Evolutionary conservation across 306 rosid genomes (phyloP).

Genomic region (Castanea mollissima): DNA sequence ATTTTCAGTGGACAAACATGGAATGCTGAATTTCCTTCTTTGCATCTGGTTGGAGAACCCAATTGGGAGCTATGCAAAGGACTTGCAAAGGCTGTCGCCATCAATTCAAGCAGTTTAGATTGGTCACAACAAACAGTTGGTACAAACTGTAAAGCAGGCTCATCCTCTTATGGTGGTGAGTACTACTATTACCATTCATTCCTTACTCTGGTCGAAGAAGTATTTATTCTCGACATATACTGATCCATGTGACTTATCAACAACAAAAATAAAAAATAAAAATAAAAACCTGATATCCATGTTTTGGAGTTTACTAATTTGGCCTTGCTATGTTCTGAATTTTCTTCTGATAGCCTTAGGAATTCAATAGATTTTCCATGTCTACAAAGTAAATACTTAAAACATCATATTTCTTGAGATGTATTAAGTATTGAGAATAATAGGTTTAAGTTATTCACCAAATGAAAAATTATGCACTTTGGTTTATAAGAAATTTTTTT

Average conservation of each 20-base stretch:
- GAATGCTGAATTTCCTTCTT: slow-evolving; percentile 33
- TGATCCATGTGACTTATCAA: too few species aligned
- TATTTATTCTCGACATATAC: background rate
- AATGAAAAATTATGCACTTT: background rate
- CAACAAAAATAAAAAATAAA: too few species aligned
- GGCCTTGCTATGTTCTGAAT: background rate
- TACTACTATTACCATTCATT: background rate
- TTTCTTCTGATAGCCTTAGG: background rate
- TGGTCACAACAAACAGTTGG: slow-evolving; percentile 31
- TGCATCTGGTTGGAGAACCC: slow-evolving; percentile 58
- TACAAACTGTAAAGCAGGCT: slow-evolving; percentile 28
- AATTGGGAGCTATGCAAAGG: slow-evolving; percentile 68
- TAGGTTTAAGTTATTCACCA: background rate
- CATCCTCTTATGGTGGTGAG: slow-evolving; percentile 41
- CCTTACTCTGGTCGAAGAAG: background rate
- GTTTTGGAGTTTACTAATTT: background rate
- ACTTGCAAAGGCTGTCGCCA: slow-evolving; percentile 67
- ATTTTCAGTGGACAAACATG: slow-evolving; percentile 23
- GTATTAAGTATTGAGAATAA: background rate
- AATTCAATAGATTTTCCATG: background rate
- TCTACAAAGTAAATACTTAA: background rate
- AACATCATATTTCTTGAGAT: background rate
- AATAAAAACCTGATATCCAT: background rate
- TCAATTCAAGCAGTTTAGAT: slow-evolving; percentile 48
- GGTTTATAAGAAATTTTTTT: background rate